A percentile compares a stretch with the other conserved stretches of the same genome.
These are phyloP conservation scores for Croton laevigatus DNA, from an alignment of 441 rosid species.

Conservation along the genomic window DNA sequence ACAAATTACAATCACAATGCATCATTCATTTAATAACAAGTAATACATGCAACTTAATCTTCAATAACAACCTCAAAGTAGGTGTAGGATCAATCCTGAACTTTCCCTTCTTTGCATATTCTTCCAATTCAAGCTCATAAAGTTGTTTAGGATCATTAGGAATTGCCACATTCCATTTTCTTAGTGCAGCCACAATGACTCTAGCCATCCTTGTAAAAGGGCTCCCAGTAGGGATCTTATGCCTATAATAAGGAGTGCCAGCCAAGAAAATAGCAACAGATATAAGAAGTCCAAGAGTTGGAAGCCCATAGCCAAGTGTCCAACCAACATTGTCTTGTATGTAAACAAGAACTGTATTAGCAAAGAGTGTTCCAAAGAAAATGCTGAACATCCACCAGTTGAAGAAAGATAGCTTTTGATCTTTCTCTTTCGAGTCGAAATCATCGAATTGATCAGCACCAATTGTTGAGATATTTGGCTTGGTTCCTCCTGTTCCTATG, in stretches of 20 bases:
- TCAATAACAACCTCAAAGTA: conserved; percentile 43
- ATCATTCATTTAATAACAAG: neutral
- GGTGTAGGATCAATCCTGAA: conserved; percentile 63
- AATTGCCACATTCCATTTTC: conserved; percentile 49
- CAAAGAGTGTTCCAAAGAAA: conserved; percentile 85
- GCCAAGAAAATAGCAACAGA: conserved; percentile 59
- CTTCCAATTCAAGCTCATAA: conserved; percentile 56
- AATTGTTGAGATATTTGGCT: conserved; percentile 86
- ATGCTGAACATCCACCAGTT: conserved; percentile 99
- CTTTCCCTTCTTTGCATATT: conserved; percentile 46
- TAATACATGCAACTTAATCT: too few species aligned
- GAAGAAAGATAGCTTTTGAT: conserved; percentile 80
- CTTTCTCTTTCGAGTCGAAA: conserved; percentile 72
- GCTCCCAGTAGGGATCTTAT: conserved; percentile 62
- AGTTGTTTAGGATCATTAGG: conserved; percentile 44
- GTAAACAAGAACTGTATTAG: conserved; percentile 73
- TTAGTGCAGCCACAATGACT: conserved; percentile 68
- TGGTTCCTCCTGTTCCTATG: conserved; percentile 83
- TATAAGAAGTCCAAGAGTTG: conserved; percentile 59
- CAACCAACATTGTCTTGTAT: conserved; percentile 93
- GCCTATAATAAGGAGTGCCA: conserved; percentile 77
- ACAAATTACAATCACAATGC: neutral
- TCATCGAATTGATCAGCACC: conserved; percentile 95
- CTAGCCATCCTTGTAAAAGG: conserved; percentile 69
- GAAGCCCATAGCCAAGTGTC: conserved; percentile 73